A percentile compares a stretch with the other conserved stretches of the same genome.
Conservation (phyloP, 345 rosid genomes). For the Mallotus nudiflorus region DNA sequence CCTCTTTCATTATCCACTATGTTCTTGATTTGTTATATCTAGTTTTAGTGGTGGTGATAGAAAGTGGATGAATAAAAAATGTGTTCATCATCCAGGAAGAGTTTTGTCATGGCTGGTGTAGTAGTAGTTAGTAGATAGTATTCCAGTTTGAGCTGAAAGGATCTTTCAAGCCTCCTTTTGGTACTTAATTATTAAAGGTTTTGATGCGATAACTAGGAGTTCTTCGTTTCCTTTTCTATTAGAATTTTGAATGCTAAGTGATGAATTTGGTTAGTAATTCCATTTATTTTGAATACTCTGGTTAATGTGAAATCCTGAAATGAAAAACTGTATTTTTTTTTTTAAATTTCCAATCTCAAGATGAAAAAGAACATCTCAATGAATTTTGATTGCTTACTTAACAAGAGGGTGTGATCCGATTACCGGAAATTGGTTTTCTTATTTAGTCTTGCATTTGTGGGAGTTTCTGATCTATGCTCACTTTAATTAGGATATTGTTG, state of each 20-base stretch:
- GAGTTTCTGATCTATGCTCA: too few species aligned
- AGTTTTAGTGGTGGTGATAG: constrained; percentile 3
- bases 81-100: constrained; percentile 15
- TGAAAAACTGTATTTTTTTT: not conserved
- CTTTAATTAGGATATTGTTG: too few species aligned
- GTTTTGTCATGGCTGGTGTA: constrained; percentile 8
- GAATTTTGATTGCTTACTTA: too few species aligned
- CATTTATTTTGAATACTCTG: constrained; percentile 1
- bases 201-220: constrained; percentile 4
- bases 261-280: not conserved
- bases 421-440: too few species aligned
- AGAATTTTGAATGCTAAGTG: not conserved
- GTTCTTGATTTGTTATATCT: not conserved
- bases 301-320: not conserved
- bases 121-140: too few species aligned
- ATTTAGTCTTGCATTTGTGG: too few species aligned
- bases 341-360: too few species aligned
- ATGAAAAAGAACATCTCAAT: too few species aligned
- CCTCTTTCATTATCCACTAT: constrained; percentile 24
- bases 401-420: too few species aligned
- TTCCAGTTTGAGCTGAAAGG: constrained; percentile 8
- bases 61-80: constrained; percentile 10
- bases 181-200: constrained; percentile 15
- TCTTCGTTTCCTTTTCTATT: not conserved
- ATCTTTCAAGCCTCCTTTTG: constrained; percentile 15